phyloP scores from a whole-genome alignment of 805 yeast species.

The Wickerhamomyces kurtzmanii region DNA sequence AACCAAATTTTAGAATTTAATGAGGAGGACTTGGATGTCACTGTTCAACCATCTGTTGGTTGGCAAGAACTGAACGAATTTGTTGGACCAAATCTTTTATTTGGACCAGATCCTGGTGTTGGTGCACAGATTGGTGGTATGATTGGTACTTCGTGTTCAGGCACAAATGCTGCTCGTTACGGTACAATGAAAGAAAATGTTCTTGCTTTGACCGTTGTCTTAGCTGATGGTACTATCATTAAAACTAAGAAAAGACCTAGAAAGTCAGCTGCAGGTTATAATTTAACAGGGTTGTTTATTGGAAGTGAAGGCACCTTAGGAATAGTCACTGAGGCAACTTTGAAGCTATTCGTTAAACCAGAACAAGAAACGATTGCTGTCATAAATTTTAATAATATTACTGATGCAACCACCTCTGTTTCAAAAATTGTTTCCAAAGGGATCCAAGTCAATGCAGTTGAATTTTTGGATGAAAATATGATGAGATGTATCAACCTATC shows the following conservation, averaged over 20 bases:
- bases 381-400: conserved; percentile 55
- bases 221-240: conserved; percentile 72
- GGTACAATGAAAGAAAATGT: conserved; percentile 78
- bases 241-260: conserved; percentile 70
- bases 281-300: conserved; percentile 61
- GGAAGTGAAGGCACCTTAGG: conserved; percentile 82
- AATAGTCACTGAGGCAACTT: conserved; percentile 66
- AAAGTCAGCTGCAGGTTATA: conserved; percentile 74
- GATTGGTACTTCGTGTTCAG: conserved; percentile 71
- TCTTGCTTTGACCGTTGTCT: conserved; percentile 57
- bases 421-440: conserved; percentile 53
- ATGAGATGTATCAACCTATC: conserved; percentile 55
- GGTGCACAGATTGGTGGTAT: conserved; percentile 77
- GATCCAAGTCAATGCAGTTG: conserved; percentile 64
- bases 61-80: conserved; percentile 63
- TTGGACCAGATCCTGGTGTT: conserved; percentile 77
- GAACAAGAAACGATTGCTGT: conserved; percentile 57
- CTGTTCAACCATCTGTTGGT: conserved; percentile 71
- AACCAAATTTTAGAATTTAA: conserved; percentile 45
- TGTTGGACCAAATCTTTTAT: conserved; percentile 40
- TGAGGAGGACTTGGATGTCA: conserved; percentile 57
- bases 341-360: conserved; percentile 60
- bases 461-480: conserved; percentile 61
- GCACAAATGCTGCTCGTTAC: conserved; percentile 69
- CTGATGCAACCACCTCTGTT: conserved; percentile 65